Evolutionary conservation across 1,139 yeast species (phyloP).

Genomic region (Hyphopichia burtonii): DNA sequence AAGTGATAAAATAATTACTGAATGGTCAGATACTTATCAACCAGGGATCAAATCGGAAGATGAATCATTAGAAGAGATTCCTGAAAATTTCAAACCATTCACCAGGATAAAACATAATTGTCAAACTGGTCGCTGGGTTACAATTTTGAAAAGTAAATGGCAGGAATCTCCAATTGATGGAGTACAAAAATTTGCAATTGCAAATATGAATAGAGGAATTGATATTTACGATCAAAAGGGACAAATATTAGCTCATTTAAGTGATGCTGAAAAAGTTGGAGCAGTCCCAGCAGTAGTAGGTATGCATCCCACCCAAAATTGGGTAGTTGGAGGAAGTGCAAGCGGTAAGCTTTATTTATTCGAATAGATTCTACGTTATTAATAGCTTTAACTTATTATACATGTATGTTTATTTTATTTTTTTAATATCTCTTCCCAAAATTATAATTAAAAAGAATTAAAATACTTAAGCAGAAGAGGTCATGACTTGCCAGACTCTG

Average conservation of each 20-base stretch:
- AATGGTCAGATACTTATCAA: constrained; percentile 24
- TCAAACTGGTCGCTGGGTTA: constrained; percentile 96
- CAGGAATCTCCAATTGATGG: constrained; percentile 69
- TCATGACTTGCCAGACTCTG: constrained; percentile 99
- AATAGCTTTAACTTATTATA: constrained; percentile 4
- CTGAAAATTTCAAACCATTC: constrained; percentile 49
- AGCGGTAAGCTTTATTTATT: constrained; percentile 85
- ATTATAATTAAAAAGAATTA: background rate
- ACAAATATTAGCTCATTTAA: constrained; percentile 70
- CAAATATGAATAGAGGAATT: constrained; percentile 84
- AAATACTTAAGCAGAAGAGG: constrained; percentile 58
- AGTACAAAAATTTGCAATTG: constrained; percentile 81
- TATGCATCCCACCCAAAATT: constrained; percentile 81
- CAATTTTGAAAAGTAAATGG: constrained; percentile 86
- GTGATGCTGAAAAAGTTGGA: constrained; percentile 54
- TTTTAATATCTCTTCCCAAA: background rate
- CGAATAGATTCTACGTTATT: constrained; percentile 17
- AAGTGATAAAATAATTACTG: constrained; percentile 18
- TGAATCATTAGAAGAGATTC: constrained; percentile 19
- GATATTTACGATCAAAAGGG: constrained; percentile 82
- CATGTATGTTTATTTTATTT: constrained; percentile 2
- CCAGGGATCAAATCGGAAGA: constrained; percentile 14
- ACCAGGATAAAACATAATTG: constrained; percentile 79
- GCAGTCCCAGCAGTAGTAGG: constrained; percentile 90
- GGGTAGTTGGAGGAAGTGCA: constrained; percentile 93